Evolutionary conservation across 192 early-diverging fungal species (phyloP), one percentile per base, ranked within the genome.

Genomic region (Fimicolochytrium jonesii): DNA sequence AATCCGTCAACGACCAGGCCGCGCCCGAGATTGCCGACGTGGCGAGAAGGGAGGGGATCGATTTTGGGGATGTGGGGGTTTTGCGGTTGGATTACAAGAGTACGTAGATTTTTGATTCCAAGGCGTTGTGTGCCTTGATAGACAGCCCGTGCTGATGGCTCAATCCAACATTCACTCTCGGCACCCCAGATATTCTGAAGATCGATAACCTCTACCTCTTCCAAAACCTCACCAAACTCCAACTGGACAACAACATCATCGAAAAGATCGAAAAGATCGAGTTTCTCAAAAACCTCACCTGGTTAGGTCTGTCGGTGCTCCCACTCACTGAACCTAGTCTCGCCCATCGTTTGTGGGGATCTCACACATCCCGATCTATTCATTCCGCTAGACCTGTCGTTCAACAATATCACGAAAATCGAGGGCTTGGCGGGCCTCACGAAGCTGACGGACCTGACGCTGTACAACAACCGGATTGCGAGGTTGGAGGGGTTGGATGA

Each of bases 201-300:
- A 86, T 86, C 37, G 82, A 86, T 59, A 85, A 86, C 58, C 63
- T 86, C 20, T 86, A 82, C 80, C 68, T 69, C 29, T 82, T 77
- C 56, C 68, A 73, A 53, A 85, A 83, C 56, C 69, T 86, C 37
- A 78, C 76, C 10, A 86, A 83, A 47, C 68, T 86, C 54, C 84
- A 86, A 57, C 70, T 86, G 10, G 84, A 86, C 66, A 86, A 86
- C 67, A 86, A 86, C 56, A 86, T 86, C 59, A 85, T 86, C 41
- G 84, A 86, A 62, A 69, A 70, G 57, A 85, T 86, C 26, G 84
- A 86, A 68, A 85, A 85, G 61, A 70, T 86, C 33, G 57, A 55
- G 23, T 82, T 80, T 51, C 50, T 86, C 33, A 74, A 69, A 48
- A 83, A 86, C 56, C 63, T 86, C 15, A 66, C 71, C 63, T 86